Percentiles rank a stretch among this genome's conserved stretches.
Evolutionary conservation across 2,329 filamentous ascomycete genomes (phyloP).

Genomic region (Beauveria rudraprayagi): DNA sequence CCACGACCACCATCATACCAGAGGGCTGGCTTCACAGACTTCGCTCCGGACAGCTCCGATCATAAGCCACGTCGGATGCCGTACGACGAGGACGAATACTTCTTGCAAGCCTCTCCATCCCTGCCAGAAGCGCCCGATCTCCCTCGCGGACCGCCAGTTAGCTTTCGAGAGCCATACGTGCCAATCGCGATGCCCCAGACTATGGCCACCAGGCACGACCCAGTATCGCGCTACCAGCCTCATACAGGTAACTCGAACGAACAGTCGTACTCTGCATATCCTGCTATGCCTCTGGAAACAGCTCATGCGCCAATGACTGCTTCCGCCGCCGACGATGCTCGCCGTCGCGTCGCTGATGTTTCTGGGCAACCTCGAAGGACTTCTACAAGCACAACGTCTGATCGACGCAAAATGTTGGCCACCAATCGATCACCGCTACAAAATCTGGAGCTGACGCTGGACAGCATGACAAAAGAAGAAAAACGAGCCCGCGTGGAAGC

Average conservation of each 20-base stretch:
- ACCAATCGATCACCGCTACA: slow-evolving; percentile 84
- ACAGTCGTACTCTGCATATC: background rate
- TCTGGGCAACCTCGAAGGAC: slow-evolving; percentile 27
- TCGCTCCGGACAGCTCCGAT: slow-evolving; percentile 22
- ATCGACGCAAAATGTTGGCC: slow-evolving; percentile 55
- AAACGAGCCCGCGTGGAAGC: slow-evolving; percentile 79
- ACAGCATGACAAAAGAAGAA: slow-evolving; percentile 92
- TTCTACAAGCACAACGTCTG: slow-evolving; percentile 30
- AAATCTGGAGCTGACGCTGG: slow-evolving; percentile 82
- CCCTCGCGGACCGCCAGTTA: slow-evolving; percentile 49
- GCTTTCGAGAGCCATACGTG: slow-evolving; percentile 43
- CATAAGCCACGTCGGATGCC: slow-evolving; percentile 31
- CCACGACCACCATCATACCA: slow-evolving; percentile 52
- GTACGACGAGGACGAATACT: slow-evolving; percentile 31
- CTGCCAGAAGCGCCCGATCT: slow-evolving; percentile 52
- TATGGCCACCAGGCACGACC: slow-evolving; percentile 13
- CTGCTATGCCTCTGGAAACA: background rate
- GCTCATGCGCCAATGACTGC: background rate
- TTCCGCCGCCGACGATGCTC: background rate
- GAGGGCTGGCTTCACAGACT: slow-evolving; percentile 34
- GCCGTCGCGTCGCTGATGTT: slow-evolving; percentile 11
- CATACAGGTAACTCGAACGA: slow-evolving; percentile 5
- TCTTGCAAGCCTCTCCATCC: slow-evolving; percentile 28
- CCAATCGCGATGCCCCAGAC: background rate
- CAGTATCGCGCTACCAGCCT: slow-evolving; percentile 1